These are phyloP conservation scores for Bifiguratus adelaidae DNA, from an alignment of 192 early-diverging fungal genomes.

Conservation along the genomic window DNA sequence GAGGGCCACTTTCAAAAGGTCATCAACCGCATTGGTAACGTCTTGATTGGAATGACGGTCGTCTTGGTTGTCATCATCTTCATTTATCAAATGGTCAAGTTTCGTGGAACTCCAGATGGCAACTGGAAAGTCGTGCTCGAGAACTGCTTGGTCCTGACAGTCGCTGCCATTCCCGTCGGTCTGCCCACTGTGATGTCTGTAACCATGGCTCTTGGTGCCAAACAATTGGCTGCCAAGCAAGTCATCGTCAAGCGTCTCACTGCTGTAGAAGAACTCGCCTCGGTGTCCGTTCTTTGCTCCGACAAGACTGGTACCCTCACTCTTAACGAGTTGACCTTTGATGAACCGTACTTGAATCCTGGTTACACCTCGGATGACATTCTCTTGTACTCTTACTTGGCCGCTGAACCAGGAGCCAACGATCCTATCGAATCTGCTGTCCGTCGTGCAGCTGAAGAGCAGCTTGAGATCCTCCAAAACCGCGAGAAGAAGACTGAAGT, in stretches of 20 bases:
- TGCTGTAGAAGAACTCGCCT: constrained; percentile 72
- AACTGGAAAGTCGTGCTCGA: constrained; percentile 47
- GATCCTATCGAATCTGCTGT: constrained; percentile 72
- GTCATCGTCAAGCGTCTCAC: constrained; percentile 74
- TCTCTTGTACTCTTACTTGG: constrained; percentile 49
- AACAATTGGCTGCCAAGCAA: constrained; percentile 56
- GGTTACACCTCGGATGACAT: constrained; percentile 40
- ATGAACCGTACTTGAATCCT: constrained; percentile 43
- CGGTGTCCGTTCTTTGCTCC: constrained; percentile 52
- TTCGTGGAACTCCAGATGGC: constrained; percentile 27
- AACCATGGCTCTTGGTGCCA: constrained; percentile 76
- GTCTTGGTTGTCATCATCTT: constrained; percentile 69
- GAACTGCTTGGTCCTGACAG: constrained; percentile 67
- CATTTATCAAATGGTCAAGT: constrained; percentile 48
- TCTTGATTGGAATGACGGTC: constrained; percentile 71
- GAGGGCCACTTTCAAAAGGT: constrained; percentile 94
- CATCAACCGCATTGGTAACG: constrained; percentile 86
- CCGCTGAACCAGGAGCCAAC: constrained; percentile 60
- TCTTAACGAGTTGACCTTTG: constrained; percentile 66
- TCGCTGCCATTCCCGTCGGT: constrained; percentile 78
- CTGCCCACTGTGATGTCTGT: constrained; percentile 76
- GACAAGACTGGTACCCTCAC: constrained; percentile 73
- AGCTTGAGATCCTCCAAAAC: constrained; percentile 53
- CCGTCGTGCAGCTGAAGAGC: constrained; percentile 53
- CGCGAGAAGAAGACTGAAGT: constrained; percentile 32